Conservation (phyloP, 2,329 filamentous ascomycete species). For the Trichoderma asperellum region DNA sequence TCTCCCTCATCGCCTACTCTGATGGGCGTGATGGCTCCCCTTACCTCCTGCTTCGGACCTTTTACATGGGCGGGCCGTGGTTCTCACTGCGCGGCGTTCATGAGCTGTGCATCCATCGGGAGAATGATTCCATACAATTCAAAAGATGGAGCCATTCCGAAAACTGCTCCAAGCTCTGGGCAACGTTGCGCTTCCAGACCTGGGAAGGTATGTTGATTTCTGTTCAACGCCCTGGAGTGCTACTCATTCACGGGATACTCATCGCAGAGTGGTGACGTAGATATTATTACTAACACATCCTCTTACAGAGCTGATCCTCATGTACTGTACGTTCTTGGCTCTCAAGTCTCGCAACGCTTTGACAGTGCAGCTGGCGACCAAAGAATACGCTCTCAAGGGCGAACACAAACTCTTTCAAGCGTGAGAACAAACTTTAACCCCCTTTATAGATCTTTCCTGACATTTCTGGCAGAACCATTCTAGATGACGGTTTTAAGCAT, state of each 20-base stretch:
- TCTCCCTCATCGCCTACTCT: conserved; percentile 59
- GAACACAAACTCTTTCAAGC: conserved; percentile 61
- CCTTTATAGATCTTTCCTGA: background rate
- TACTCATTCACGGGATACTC: background rate
- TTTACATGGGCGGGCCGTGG: conserved; percentile 46
- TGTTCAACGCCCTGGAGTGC: too few species aligned
- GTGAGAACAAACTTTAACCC: conserved; percentile 45
- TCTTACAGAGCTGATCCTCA: conserved; percentile 59
- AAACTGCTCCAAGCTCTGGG: conserved; percentile 55
- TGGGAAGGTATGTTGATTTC: conserved; percentile 58
- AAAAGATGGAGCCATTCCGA: conserved; percentile 55
- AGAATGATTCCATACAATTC: conserved; percentile 54
- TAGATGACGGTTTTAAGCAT: conserved; percentile 59
- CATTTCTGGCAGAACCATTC: conserved; percentile 51
- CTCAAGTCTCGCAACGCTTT: conserved; percentile 57
- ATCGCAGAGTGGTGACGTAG: background rate
- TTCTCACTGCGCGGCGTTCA: conserved; percentile 58
- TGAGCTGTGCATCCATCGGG: conserved; percentile 57
- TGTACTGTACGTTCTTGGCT: conserved; percentile 61
- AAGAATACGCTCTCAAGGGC: conserved; percentile 52
- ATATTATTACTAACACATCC: background rate
- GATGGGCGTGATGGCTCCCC: conserved; percentile 49
- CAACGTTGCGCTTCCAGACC: conserved; percentile 58
- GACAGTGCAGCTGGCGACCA: conserved; percentile 49
- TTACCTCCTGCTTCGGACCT: conserved; percentile 53